Percentiles rank a stretch among this genome's conserved stretches.
Conservation (phyloP, 2,329 filamentous ascomycete species). For the Hawksworthiomyces lignivorus region DNA sequence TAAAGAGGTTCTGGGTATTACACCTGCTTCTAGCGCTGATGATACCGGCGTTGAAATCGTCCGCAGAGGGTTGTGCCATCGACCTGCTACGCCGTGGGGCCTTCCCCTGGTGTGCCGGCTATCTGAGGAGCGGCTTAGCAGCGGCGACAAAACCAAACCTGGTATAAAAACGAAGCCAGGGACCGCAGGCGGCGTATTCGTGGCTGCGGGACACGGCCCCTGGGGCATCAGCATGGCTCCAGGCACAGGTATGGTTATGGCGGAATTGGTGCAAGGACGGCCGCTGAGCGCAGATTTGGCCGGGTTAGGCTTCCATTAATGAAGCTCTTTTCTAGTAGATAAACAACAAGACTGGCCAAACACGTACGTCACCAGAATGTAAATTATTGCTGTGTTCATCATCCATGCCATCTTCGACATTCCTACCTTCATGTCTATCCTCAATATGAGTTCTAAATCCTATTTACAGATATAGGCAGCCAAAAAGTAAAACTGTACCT, state of each 20-base stretch:
- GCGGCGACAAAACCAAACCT: background rate
- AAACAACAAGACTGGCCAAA: too few species aligned
- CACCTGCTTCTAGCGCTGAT: constrained; percentile 20
- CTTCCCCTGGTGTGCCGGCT: constrained; percentile 55
- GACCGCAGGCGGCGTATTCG: constrained; percentile 55
- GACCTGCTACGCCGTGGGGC: constrained; percentile 59
- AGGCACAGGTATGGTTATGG: constrained; percentile 63
- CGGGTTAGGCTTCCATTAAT: constrained; percentile 29
- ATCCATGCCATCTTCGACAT: too few species aligned
- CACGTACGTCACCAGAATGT: too few species aligned
- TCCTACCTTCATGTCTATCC: too few species aligned
- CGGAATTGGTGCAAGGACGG: constrained; percentile 59
- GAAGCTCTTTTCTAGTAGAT: too few species aligned
- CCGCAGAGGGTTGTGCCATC: constrained; percentile 60
- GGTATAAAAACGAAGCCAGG: constrained; percentile 31
- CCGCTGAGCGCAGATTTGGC: constrained; percentile 52
- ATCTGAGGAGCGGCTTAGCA: constrained; percentile 41
- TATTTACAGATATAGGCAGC: too few species aligned
- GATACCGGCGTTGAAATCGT: constrained; percentile 52
- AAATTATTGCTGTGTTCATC: too few species aligned
- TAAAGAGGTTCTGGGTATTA: constrained; percentile 35
- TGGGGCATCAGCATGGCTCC: constrained; percentile 62
- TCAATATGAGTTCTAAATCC: too few species aligned
- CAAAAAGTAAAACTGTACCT: too few species aligned
- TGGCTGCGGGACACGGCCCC: constrained; percentile 66